Percentiles rank a stretch among this genome's conserved stretches.
Conservation (phyloP, 345 rosid genomes). For the Populus alba region DNA sequence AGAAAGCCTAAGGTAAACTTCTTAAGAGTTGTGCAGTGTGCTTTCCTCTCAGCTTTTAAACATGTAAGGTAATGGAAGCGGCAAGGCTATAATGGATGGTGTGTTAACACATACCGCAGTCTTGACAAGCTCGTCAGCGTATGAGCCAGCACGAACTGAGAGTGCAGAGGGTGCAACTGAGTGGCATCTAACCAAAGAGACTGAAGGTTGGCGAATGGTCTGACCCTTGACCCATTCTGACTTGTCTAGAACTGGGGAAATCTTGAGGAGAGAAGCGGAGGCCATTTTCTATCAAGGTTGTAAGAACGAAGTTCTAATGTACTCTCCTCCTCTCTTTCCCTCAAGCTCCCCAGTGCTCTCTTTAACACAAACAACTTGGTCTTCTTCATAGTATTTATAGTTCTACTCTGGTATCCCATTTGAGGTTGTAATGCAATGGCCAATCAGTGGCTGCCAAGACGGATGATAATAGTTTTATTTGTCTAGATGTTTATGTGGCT, state of each 20-base stretch:
- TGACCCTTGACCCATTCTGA: conserved; percentile 79
- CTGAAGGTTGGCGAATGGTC: conserved; percentile 56
- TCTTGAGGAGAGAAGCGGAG: conserved; percentile 74
- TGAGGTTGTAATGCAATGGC: conserved; percentile 30
- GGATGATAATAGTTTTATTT: conserved; percentile 16
- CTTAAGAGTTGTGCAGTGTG: too few species aligned
- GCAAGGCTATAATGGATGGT: too few species aligned
- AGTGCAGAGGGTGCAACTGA: conserved; percentile 43
- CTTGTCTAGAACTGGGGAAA: conserved; percentile 74
- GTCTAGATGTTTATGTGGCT: conserved; percentile 1
- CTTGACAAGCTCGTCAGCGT: conserved; percentile 93
- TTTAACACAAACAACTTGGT: conserved; percentile 4
- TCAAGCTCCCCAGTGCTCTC: conserved; percentile 12
- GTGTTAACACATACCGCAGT: conserved; percentile 61
- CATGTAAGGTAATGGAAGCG: not conserved
- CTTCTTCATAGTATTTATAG: conserved; percentile 9
- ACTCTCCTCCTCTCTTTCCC: not conserved
- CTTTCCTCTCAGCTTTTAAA: too few species aligned
- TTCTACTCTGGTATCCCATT: conserved; percentile 22
- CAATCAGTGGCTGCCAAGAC: conserved; percentile 22
- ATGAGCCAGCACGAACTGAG: conserved; percentile 70
- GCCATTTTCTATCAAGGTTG: conserved; percentile 48
- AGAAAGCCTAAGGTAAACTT: too few species aligned
- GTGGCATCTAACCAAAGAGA: conserved; percentile 40
- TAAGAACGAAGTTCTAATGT: not conserved